These are phyloP conservation scores for Lyophyllum semitale DNA, from an alignment of 768 basidiomycete species.

Conservation along the genomic window DNA sequence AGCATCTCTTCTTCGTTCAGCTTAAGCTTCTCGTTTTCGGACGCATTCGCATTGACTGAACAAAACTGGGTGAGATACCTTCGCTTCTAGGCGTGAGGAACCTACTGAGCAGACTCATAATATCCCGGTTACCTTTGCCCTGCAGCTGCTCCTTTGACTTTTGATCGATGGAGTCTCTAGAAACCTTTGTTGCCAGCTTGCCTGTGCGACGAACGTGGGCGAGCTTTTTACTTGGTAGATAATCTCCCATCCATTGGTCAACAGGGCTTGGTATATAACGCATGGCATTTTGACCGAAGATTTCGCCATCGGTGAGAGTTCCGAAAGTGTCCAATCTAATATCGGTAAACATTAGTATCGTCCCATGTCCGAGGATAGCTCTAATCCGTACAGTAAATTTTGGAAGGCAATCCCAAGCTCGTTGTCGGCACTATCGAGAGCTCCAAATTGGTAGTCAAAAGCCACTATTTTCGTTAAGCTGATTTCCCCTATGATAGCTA, in stretches of 20 bases:
- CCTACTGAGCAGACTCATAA: constrained; percentile 45
- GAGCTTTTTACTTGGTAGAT: constrained; percentile 30
- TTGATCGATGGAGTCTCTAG: constrained; percentile 35
- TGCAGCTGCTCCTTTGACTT: constrained; percentile 33
- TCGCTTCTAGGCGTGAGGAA: background rate
- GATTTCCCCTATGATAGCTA: background rate
- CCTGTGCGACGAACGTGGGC: constrained; percentile 31
- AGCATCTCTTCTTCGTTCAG: constrained; percentile 52
- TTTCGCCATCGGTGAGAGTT: too few species aligned
- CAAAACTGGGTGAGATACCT: background rate
- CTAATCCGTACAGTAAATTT: too few species aligned
- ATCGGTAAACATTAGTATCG: background rate
- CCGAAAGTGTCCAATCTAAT: constrained; percentile 32
- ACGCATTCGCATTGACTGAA: constrained; percentile 50
- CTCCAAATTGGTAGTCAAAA: too few species aligned
- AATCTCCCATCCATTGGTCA: constrained; percentile 35
- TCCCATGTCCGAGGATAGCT: constrained; percentile 1
- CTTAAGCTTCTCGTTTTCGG: constrained; percentile 33
- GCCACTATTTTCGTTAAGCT: constrained; percentile 26
- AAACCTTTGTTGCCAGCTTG: constrained; percentile 30
- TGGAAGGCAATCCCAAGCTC: too few species aligned
- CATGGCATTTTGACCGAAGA: too few species aligned
- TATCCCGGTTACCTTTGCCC: too few species aligned
- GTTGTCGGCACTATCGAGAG: too few species aligned
- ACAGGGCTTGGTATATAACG: constrained; percentile 29